Base-by-base conservation (phyloP, 345 rosid species). In the Aethionema arabicum region DNA sequence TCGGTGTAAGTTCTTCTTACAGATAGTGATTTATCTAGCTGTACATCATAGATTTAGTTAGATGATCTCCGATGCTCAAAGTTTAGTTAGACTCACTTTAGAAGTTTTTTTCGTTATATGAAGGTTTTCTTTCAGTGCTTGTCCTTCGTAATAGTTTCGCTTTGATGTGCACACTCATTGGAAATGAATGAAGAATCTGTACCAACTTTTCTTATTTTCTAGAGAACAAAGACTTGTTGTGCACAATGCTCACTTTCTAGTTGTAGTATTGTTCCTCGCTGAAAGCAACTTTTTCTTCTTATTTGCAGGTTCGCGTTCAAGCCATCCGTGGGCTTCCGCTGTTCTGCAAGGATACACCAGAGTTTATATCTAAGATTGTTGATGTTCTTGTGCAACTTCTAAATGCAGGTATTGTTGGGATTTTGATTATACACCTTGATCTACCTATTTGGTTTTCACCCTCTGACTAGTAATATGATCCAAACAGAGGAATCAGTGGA, bases 271-370 rank as follows among this genome's bases (percentile, higher is more conserved):
- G 35, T 42, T 63, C 3, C 32, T 52, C 11, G 11, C 42, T 11
- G 11, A 3, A 42, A 11, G 8, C 52, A 6, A 42, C 27, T 15
- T 35, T 4, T 43, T 32, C 29, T 53, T 52, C 36, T 52, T 38
- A 29, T 43, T 7, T 74, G 41, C 48, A 89, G 97, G 92, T 87
- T 14, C 84, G 92, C 31, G 95, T 87, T 68, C 92, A 85, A 77
- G 97, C 95, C 7, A 85, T 90, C 32, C 76, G 97, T 42, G 92
- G 88, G 13, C 82, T 90, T 68, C 92, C 97, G 0, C 76, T 87
- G 32, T 85, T 90, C 70, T 90, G 90, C 80, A 90, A 85, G 80
- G 97, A 87, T 56, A 78, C 79, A 0, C 89, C 89, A 0, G 85
- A 82, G 66, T 57, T 76, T 62, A 63, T 80, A 33, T 78, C 90